phyloP scores from a whole-genome alignment of 768 basidiomycete species.

The Gautieria morchelliformis region DNA sequence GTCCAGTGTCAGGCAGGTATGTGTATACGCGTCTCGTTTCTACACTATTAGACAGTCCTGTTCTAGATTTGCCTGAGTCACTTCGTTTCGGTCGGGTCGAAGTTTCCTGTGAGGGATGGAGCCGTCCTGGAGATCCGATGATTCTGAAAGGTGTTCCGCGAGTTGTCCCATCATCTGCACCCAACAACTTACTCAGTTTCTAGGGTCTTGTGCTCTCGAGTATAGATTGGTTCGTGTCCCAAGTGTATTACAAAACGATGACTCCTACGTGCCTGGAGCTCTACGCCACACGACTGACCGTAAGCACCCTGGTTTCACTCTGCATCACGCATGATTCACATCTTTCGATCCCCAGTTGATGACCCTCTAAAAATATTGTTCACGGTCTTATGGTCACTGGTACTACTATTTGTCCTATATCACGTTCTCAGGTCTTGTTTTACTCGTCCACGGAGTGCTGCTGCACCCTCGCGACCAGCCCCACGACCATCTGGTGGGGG shows the following conservation, averaged over 20 bases:
- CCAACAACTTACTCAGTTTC: not conserved
- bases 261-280: not conserved
- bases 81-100: conserved; percentile 79
- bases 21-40: not conserved
- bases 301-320: not conserved
- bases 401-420: conserved; percentile 47
- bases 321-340: not conserved
- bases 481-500: conserved; percentile 26
- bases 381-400: conserved; percentile 44
- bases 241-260: conserved; percentile 15
- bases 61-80: conserved; percentile 64
- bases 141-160: conserved; percentile 65
- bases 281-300: not conserved
- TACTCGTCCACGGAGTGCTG: conserved; percentile 14
- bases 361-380: conserved; percentile 42
- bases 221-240: conserved; percentile 74
- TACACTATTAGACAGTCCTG: not conserved
- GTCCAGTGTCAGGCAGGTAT: conserved; percentile 63
- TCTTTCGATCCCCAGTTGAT: conserved; percentile 27
- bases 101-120: conserved; percentile 90
- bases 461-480: conserved; percentile 22
- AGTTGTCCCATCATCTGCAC: not conserved
- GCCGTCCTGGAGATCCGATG: conserved; percentile 66
- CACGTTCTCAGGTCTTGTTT: conserved; percentile 47
- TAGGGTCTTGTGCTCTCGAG: conserved; percentile 81